Conservation (phyloP, 768 basidiomycete genomes). For the Jaapia argillacea region DNA sequence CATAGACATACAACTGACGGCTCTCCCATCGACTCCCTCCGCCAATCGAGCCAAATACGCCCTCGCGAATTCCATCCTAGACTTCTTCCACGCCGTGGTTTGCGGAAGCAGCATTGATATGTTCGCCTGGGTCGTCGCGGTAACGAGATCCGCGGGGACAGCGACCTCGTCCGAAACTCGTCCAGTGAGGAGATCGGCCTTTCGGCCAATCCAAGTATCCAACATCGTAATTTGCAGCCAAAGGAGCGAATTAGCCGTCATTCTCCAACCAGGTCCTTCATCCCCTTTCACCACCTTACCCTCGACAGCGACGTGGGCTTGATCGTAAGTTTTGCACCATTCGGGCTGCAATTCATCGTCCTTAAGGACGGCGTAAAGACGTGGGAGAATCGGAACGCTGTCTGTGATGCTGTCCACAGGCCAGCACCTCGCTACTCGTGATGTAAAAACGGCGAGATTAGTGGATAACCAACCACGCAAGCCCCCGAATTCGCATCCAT, state of each 20-base stretch:
- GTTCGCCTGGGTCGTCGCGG: not conserved
- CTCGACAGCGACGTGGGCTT: not conserved
- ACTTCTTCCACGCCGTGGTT: not conserved
- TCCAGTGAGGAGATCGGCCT: slow-evolving; percentile 9
- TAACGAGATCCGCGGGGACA: slow-evolving; percentile 7
- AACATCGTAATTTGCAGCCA: slow-evolving; percentile 14
- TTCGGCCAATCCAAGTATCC: slow-evolving; percentile 13
- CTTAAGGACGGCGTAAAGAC: not conserved
- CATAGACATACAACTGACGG: not conserved
- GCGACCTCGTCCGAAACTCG: slow-evolving; percentile 4
- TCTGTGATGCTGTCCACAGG: slow-evolving; percentile 1
- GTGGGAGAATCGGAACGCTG: slow-evolving; percentile 7
- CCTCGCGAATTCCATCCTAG: not conserved
- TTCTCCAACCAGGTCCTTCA: slow-evolving; percentile 2
- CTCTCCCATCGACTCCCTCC: not conserved
- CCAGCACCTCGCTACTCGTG: slow-evolving; percentile 7
- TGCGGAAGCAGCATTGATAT: not conserved
- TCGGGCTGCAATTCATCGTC: not conserved
- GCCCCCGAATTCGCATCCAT: slow-evolving; percentile 12
- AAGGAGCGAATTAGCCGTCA: slow-evolving; percentile 7
- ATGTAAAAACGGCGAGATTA: slow-evolving; percentile 8
- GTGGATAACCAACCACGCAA: slow-evolving; percentile 10
- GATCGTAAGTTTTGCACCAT: not conserved
- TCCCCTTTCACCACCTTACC: no score
- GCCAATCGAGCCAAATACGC: not conserved